Evolutionary conservation across 78 protist genomes (phyloP).

Genomic region (Isochrysis galbana): DNA sequence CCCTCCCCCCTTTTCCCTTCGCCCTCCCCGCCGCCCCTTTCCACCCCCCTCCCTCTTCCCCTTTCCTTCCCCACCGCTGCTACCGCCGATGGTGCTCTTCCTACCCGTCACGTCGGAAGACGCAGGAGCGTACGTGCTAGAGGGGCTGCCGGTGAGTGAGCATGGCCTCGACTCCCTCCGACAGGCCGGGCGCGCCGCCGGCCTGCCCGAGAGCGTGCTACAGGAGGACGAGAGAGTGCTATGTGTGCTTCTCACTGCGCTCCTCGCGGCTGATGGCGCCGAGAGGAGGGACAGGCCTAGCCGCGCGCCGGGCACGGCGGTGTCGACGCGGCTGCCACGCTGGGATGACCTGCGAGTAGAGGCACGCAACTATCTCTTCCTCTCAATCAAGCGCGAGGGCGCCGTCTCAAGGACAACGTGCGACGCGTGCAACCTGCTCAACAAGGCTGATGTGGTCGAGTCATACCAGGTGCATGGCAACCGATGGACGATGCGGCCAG

Average conservation of each 20-base stretch:
- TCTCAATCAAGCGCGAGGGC: background rate
- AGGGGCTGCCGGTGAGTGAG: background rate
- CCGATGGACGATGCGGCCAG: background rate
- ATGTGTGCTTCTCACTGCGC: background rate
- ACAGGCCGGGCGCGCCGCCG: background rate
- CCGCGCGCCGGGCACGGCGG: background rate
- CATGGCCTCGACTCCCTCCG: background rate
- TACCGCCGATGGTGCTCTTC: background rate
- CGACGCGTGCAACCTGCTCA: background rate
- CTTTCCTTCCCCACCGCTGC: too few relatives aligned
- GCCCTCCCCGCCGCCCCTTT: too few relatives aligned
- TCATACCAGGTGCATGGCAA: background rate
- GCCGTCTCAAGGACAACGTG: background rate
- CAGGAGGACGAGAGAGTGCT: background rate
- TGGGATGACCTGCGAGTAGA: background rate
- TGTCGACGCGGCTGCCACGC: background rate
- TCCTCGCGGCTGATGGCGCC: background rate
- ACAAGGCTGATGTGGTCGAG: background rate
- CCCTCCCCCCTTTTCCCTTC: too few relatives aligned
- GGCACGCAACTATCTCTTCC: background rate
- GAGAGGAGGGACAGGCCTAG: background rate
- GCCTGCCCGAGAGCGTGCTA: background rate
- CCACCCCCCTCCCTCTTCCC: too few relatives aligned
- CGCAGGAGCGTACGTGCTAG: background rate
- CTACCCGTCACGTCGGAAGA: background rate